These are phyloP conservation scores for Rhodotorula babjevae DNA, from an alignment of 768 basidiomycete species.

Conservation along the genomic window DNA sequence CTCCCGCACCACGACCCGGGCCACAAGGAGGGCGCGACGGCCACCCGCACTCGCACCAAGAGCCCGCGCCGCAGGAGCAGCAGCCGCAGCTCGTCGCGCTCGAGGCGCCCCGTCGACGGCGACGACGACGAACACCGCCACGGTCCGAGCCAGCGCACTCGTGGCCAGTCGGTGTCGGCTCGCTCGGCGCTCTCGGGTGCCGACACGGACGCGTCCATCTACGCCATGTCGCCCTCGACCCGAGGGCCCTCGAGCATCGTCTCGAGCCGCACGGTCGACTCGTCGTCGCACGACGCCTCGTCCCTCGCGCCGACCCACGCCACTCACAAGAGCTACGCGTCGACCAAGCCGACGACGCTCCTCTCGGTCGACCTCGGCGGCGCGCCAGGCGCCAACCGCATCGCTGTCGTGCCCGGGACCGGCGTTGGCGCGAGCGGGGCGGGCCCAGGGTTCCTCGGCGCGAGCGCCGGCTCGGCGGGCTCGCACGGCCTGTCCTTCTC, in stretches of 20 bases:
- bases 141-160: not conserved
- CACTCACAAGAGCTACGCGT: slow-evolving; percentile 51
- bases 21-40: not conserved
- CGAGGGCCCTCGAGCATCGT: slow-evolving; percentile 63
- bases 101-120: not conserved
- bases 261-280: slow-evolving; percentile 44
- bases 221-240: slow-evolving; percentile 83
- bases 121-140: not conserved
- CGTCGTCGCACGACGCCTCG: slow-evolving; percentile 52
- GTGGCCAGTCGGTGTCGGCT: not conserved
- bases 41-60: not conserved
- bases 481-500: not conserved
- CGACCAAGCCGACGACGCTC: slow-evolving; percentile 90
- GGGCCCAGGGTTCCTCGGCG: not conserved
- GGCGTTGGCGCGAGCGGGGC: slow-evolving; percentile 3
- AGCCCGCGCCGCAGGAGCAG: not conserved
- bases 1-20: not conserved
- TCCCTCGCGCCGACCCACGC: slow-evolving; percentile 70
- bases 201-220: slow-evolving; percentile 88
- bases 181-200: slow-evolving; percentile 55
- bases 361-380: slow-evolving; percentile 70
- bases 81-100: not conserved
- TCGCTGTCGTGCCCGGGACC: slow-evolving; percentile 50
- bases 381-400: slow-evolving; percentile 50
- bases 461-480: too few relatives aligned